Percentiles rank a stretch among this genome's conserved stretches.
phyloP scores from a whole-genome alignment of 2,329 filamentous ascomycete genomes.

The Chaetomium globosum region DNA sequence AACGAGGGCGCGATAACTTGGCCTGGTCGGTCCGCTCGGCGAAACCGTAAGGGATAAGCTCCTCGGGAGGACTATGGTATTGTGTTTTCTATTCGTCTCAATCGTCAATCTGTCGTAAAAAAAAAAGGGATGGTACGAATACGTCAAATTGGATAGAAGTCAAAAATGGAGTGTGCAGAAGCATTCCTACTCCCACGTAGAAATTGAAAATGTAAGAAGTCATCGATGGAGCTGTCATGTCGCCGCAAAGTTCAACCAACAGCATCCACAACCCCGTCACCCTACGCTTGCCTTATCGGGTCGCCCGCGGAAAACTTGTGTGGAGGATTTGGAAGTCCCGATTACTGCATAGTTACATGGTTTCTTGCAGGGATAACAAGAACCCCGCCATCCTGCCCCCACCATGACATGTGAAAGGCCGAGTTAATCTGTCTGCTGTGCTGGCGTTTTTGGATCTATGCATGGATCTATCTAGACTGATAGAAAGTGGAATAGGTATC shows the following conservation, averaged over 20 bases:
- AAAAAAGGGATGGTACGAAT: not conserved
- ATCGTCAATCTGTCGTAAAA: not conserved
- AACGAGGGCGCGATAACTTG: not conserved
- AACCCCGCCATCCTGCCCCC: not conserved
- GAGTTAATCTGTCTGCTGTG: too few relatives aligned
- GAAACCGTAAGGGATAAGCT: not conserved
- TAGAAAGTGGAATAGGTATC: not conserved
- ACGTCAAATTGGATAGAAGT: not conserved
- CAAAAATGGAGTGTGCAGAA: not conserved
- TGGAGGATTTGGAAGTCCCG: not conserved
- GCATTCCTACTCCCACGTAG: not conserved
- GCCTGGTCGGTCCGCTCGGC: not conserved
- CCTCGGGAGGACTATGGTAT: not conserved
- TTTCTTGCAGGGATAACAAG: not conserved
- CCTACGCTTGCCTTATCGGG: not conserved
- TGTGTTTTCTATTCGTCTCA: not conserved
- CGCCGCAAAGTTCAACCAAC: not conserved
- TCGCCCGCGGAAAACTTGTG: not conserved
- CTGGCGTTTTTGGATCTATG: too few relatives aligned
- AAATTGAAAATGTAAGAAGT: not conserved
- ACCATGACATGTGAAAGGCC: not conserved
- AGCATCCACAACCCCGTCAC: constrained; percentile 1
- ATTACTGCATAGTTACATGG: not conserved
- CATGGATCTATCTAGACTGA: too few relatives aligned
- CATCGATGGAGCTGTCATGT: not conserved